Evolutionary conservation across 768 basidiomycete species (phyloP), one percentile per base, ranked within the genome.

Genomic region (Lactarius evosmus): DNA sequence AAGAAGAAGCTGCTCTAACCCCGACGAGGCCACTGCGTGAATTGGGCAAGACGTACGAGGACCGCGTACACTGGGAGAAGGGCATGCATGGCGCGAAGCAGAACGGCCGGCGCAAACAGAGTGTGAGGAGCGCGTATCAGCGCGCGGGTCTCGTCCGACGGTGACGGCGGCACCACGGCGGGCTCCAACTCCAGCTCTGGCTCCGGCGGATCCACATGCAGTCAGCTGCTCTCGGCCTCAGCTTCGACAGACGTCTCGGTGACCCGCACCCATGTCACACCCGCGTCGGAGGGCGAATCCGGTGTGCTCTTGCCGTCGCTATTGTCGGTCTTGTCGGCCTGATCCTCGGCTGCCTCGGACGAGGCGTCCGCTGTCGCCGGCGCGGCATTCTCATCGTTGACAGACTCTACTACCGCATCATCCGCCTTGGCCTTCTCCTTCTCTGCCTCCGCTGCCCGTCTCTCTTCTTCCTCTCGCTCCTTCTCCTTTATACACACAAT

Each of bases 381-480:
- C 34, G 66, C 67, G 52, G 54, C 62, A 59, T 71, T 71, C 53
- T 70, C 66, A 52, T 70, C 67, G 60, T 67, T 69, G 51, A 65
- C 69, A 52, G 53, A 22, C 36, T 67, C 67, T 40, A 60, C 67
- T 61, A 66, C 58, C 27, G 69, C 46, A 53, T 66, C 61, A 49
- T 62, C 72, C 25, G 67, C 56, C 55, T 67, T 67, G 27, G 61
- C 61, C 38, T 76, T 75, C 68, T 74, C 74, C 25, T 76, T 69
- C 68, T 78, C 80, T 66, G 73, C 77, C 69, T 76, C 82, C 58
- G 78, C 76, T 74, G 84, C 85, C 71, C 83, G 84, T 66, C 74
- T 79, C 67, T 88, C 85, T 70, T 86, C 85, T 75, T 85, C 84
- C 73, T 88, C 85, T 56, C 82, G 77, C 72, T 83, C 85, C 56